Base-by-base conservation (phyloP, 768 basidiomycete genomes). In the Suillus bovinus region DNA sequence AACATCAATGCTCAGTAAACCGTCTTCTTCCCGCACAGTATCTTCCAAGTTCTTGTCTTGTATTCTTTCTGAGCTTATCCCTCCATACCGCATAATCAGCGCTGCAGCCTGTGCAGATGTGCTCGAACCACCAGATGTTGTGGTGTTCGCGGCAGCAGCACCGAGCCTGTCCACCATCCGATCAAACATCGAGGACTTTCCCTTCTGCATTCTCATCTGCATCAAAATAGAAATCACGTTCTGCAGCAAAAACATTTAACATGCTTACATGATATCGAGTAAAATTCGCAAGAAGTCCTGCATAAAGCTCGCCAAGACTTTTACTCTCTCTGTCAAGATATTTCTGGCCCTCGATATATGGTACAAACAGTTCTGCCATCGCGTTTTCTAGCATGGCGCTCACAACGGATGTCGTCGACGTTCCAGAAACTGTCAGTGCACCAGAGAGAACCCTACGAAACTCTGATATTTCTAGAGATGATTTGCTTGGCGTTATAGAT, bases 321-420 rank as follows among this genome's bases (percentile, higher is more conserved):
- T 87, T 90, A 65, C 86, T 91, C 79, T 99, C 97, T 46, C 88
- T 86, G 69, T 99, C 97, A 4, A 99, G 82, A 71, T 98, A 99
- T 61, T 94, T 80, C 62, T 87, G 87, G 4, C 93, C 94, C 75
- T 99, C 96, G 1, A 89, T 90, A 70, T 96, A 98, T 4, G 94
- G 92, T 24, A 95, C 86, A 66, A 99, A 99, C 22, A 99, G 84
- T 71, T 99, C 97, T 65, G 98, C 97, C 86, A 97, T 89, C 9
- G 94, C 92, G 9, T 86, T 88, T 73, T 99, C 97, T n/a, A 99
- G 81, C 92, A 98, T 94, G 1, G 85, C 79, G 69, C 88, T 82
- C 68, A 91, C 84, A n/a, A 88, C 82, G 10, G 85, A 81, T 10
- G 83, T 75, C 0, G 81, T 62, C 20, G 79, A 77, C 27, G 81